These are phyloP conservation scores for Euphorbia celastroides DNA, from an alignment of 441 rosid genomes.

Conservation along the genomic window DNA sequence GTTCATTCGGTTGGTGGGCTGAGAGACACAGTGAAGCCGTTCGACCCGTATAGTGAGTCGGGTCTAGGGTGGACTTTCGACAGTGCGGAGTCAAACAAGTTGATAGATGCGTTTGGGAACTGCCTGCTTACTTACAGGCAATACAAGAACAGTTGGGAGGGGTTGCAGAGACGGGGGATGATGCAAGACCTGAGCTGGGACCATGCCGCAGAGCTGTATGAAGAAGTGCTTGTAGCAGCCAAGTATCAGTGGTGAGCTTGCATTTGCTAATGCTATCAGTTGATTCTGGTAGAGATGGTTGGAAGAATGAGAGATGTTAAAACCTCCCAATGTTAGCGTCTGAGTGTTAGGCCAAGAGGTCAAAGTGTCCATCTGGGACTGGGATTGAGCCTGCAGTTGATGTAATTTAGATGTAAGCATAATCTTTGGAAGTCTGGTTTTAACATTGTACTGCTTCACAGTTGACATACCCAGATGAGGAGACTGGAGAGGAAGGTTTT, in stretches of 20 bases:
- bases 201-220: conserved; percentile 78
- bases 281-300: no score
- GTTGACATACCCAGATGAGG: no score
- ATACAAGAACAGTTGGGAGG: conserved; percentile 84
- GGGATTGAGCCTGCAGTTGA: no score
- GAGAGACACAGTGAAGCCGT: conserved; percentile 59
- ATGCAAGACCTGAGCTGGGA: conserved; percentile 92
- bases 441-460: no score
- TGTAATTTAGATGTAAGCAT: not conserved
- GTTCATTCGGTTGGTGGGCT: conserved; percentile 97
- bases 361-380: no score
- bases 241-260: conserved; percentile 82
- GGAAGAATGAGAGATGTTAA: no score
- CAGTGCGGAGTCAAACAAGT: conserved; percentile 55
- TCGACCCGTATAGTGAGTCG: conserved; percentile 57
- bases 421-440: not conserved
- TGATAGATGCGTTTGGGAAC: conserved; percentile 77
- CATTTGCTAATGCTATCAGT: not conserved
- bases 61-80: conserved; percentile 96
- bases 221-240: conserved; percentile 84
- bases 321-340: not conserved
- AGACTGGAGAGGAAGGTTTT: no score
- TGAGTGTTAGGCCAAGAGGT: no score
- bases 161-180: conserved; percentile 89
- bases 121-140: conserved; percentile 72